Evolutionary conservation across 2,329 filamentous ascomycete genomes (phyloP), one percentile per base, ranked within the genome.

Genomic region (Cercospora sp.): DNA sequence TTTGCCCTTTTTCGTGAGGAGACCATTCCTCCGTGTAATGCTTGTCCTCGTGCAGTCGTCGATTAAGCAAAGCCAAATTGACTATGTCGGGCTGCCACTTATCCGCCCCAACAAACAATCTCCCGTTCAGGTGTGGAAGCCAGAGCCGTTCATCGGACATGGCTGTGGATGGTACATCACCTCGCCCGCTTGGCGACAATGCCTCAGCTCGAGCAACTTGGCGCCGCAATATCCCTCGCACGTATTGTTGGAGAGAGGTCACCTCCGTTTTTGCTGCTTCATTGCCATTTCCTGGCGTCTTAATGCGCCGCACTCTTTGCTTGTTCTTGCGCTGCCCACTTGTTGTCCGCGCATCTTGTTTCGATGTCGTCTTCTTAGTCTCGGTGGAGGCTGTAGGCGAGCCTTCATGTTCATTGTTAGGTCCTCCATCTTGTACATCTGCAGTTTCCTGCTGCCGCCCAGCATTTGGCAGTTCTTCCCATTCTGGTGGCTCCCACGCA

Each of bases 401-500:
- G 26, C 6, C 60, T 18, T 13, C 59, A 3, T 59, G 23, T 40
- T 40, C 65, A 26, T 18, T 18, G 23, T 45, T 51, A 10, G 30
- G 16, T 31, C 18, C 59, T 51, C 8, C 28, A 5, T 30, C 40
- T 59, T 59, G 30, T 1, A 30, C 33, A 13, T 48, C 45, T 60
- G 42, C 36, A 20, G 16, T 31, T 23, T 51, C 48, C 16, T 55
- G 40, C 23, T 61, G 58, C 58, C 5, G 40, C 36, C 9, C n/a
- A 26, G 7, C 6, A 7, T 18, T 6, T n/a, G 10, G 33, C 57
- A 65, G 51, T 13, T 60, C 57, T 33, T 65, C 60, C 61, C 42
- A 58, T 23, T 63, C 60, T 4, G 60, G 59, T n/a, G 55, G 51
- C 61, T 64, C 62, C 63, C 57, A 59, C 3, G 23, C n/a, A 36